Percentiles rank a stretch among this genome's conserved stretches.
Conservation (phyloP, 192 early-diverging fungal genomes). For the Coemansia sp. region DNA sequence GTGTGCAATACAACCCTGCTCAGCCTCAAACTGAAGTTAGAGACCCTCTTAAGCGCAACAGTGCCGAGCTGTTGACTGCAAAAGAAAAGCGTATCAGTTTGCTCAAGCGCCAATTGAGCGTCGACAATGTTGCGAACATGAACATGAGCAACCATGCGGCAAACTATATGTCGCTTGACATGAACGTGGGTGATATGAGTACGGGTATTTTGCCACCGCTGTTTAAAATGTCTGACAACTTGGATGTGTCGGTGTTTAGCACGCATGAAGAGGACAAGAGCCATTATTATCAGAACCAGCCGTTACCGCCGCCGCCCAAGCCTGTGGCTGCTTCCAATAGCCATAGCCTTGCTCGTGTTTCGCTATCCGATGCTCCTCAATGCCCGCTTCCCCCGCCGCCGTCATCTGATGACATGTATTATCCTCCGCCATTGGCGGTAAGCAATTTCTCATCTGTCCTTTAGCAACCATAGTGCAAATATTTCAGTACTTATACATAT, state of each 20-base stretch:
- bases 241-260: background rate
- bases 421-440: background rate
- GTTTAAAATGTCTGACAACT: background rate
- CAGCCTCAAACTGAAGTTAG: background rate
- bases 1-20: background rate
- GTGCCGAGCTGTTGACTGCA: slow-evolving; percentile 25
- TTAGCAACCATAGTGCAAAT: background rate
- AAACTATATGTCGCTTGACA: slow-evolving; percentile 9
- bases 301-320: slow-evolving; percentile 9
- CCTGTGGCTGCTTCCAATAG: background rate
- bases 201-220: background rate
- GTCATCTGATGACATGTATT: background rate
- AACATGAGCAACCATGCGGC: background rate
- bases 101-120: slow-evolving; percentile 42
- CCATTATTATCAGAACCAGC: slow-evolving; percentile 15
- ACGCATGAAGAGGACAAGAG: background rate
- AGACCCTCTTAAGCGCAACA: background rate
- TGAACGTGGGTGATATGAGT: background rate
- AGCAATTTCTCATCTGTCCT: background rate
- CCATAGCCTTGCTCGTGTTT: background rate
- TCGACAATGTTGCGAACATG: slow-evolving; percentile 12
- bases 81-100: slow-evolving; percentile 39
- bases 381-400: slow-evolving; percentile 16
- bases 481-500: background rate
- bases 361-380: slow-evolving; percentile 9